A percentile compares a stretch with the other conserved stretches of the same genome.
phyloP scores from a whole-genome alignment of 208 protist genomes.

The Leptomonas pyrrhocoris region DNA sequence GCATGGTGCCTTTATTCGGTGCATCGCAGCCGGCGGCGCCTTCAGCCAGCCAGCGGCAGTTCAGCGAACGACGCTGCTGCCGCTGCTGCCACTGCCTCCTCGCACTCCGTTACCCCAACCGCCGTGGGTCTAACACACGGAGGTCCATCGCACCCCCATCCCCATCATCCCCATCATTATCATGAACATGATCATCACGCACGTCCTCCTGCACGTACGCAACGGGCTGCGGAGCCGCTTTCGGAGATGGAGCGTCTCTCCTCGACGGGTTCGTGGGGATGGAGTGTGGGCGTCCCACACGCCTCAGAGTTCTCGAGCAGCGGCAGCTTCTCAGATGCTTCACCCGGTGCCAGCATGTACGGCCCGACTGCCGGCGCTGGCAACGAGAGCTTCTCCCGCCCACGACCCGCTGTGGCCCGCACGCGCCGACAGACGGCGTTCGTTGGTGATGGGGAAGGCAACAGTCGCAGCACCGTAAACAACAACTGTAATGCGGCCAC shows the following conservation, averaged over 20 bases:
- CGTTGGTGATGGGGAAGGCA: background rate
- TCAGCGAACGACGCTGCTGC: background rate
- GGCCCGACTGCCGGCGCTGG: background rate
- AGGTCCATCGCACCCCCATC: too few relatives aligned
- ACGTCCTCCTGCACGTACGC: too few relatives aligned
- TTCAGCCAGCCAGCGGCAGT: too few relatives aligned
- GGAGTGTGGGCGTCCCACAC: slow-evolving; percentile 12
- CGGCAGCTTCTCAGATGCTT: slow-evolving; percentile 11
- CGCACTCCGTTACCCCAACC: background rate
- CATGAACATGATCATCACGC: too few relatives aligned
- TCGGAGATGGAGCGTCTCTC: slow-evolving; percentile 4
- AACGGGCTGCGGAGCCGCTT: background rate
- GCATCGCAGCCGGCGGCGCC: slow-evolving; percentile 10
- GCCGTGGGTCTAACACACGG: background rate
- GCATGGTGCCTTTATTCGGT: slow-evolving; percentile 17
- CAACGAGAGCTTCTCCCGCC: slow-evolving; percentile 36
- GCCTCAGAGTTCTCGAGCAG: slow-evolving; percentile 1
- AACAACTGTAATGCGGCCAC: background rate
- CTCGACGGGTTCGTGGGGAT: slow-evolving; percentile 5
- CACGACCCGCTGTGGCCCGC: slow-evolving; percentile 12
- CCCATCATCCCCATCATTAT: too few relatives aligned
- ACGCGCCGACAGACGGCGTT: slow-evolving; percentile 10
- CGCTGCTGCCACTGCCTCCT: too few relatives aligned
- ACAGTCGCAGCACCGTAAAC: background rate
- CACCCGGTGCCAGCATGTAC: background rate